phyloP scores from a whole-genome alignment of 495 filamentous ascomycete species.

The Jackrogersella minutella region DNA sequence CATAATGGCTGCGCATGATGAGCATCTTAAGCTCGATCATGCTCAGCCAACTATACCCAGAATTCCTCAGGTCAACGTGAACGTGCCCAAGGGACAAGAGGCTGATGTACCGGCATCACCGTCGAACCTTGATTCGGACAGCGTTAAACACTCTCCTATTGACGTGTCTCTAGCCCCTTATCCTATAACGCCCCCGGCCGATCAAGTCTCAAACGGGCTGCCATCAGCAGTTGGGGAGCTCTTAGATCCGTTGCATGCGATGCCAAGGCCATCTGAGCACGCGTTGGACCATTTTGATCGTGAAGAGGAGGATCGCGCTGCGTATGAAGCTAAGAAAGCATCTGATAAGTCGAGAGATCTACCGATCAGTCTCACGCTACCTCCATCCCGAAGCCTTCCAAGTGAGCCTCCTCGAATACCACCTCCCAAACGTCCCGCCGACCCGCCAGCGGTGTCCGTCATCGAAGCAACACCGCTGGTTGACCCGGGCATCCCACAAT shows the following conservation, averaged over 20 bases:
- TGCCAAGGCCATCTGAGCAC: slow-evolving; percentile 63
- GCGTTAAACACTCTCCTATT: slow-evolving; percentile 58
- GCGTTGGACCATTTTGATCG: slow-evolving; percentile 61
- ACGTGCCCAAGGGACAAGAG: slow-evolving; percentile 44
- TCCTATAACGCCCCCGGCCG: slow-evolving; percentile 63
- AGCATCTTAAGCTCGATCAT: slow-evolving; percentile 29
- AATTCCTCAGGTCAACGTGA: slow-evolving; percentile 33
- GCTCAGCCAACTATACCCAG: slow-evolving; percentile 12
- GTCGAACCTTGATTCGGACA: slow-evolving; percentile 52
- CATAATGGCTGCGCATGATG: slow-evolving; percentile 50
- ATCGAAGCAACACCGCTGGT: slow-evolving; percentile 58
- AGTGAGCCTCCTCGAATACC: slow-evolving; percentile 55
- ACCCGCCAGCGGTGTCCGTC: slow-evolving; percentile 53
- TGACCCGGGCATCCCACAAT: slow-evolving; percentile 55
- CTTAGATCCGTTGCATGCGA: slow-evolving; percentile 58
- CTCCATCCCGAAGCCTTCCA: slow-evolving; percentile 58
- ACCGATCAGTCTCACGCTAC: slow-evolving; percentile 54
- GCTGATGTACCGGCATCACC: slow-evolving; percentile 52
- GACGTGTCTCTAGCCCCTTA: slow-evolving; percentile 63
- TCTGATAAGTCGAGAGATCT: slow-evolving; percentile 51
- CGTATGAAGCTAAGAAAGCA: slow-evolving; percentile 52
- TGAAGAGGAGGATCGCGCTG: slow-evolving; percentile 56
- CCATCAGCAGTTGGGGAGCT: slow-evolving; percentile 52
- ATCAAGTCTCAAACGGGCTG: slow-evolving; percentile 42
- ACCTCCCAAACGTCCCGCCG: slow-evolving; percentile 53